Base-by-base conservation (phyloP, 2,329 filamentous ascomycete species). In the Dothiorella sarmentorum region DNA sequence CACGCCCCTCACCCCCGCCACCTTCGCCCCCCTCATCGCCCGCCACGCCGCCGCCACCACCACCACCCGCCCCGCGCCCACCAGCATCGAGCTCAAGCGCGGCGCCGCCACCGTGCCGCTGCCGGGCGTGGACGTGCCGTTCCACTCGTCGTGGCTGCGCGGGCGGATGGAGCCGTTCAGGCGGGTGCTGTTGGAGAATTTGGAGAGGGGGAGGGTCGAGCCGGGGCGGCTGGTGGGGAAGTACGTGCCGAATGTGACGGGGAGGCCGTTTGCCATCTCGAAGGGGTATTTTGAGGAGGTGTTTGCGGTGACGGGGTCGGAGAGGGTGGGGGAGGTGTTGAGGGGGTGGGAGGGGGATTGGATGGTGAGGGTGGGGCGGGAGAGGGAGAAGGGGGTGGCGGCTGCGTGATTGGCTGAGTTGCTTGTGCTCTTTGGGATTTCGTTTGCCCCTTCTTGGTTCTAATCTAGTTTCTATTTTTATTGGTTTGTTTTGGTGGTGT, bases 231-330 rank as follows among this genome's bases (percentile, higher is more conserved):
- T 74, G 17, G 63, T 72, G 7, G 69, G 67, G 7, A 68, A 65
- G 43, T 75, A 66, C 52, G 66, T 74, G 18, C 71, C 72, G 7
- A 74, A 75, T 58, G 63, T 74, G 11, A 71, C 66, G 20, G 71
- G 64, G 3, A 65, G 62, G 40, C 71, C 71, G 2, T 74, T 73
- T 52, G 60, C n/a, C n/a, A n/a, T n/a, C n/a, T n/a, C n/a, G n/a
- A n/a, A n/a, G n/a, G n/a, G n/a, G n/a, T n/a, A n/a, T n/a, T n/a
- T n/a, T n/a, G n/a, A n/a, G n/a, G n/a, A n/a, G n/a, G n/a, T n/a
- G n/a, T n/a, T n/a, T n/a, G n/a, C n/a, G n/a, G n/a, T n/a, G n/a
- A n/a, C n/a, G n/a, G n/a, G n/a, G n/a, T n/a, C n/a, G n/a, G n/a
- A n/a, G n/a, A n/a, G n/a, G n/a, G n/a, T n/a, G n/a, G n/a, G n/a